Conservation (phyloP, 768 basidiomycete genomes). For the Suillus decipiens region DNA sequence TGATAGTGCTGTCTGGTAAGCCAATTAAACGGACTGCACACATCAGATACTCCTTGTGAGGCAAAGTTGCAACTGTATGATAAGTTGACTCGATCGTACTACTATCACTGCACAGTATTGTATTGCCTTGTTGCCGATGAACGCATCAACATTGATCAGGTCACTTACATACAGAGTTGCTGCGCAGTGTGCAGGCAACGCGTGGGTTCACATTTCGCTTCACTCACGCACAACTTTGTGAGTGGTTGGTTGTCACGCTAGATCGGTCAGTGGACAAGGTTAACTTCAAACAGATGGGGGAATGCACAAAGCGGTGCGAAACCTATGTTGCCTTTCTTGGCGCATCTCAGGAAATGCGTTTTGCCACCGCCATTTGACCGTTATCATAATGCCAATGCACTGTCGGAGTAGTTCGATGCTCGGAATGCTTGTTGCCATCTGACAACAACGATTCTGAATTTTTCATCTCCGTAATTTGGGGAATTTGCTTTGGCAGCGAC, state of each 20-base stretch:
- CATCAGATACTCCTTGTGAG: neutral
- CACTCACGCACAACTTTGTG: constrained; percentile 8
- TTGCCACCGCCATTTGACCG: constrained; percentile 5
- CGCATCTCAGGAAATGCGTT: constrained; percentile 1
- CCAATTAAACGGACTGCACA: neutral
- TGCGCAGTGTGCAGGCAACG: neutral
- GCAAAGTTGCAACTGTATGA: neutral
- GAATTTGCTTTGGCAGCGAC: neutral
- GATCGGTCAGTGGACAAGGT: constrained; percentile 33
- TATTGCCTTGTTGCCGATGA: no score
- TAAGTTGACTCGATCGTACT: neutral
- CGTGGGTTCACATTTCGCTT: neutral
- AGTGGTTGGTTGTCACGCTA: constrained; percentile 18
- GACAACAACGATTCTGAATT: neutral
- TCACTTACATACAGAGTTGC: neutral
- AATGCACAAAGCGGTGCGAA: constrained; percentile 13
- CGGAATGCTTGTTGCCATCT: constrained; percentile 5
- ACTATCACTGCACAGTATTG: neutral
- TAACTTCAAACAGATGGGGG: constrained; percentile 30
- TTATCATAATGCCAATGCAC: constrained; percentile 3
- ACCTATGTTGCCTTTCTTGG: constrained; percentile 6
- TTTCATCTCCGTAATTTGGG: constrained; percentile 2
- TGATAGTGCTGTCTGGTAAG: neutral
- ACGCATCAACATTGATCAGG: neutral
- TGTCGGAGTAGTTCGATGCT: constrained; percentile 3